Base-by-base conservation (phyloP, 805 yeast species). In the Candida insectalens region DNA sequence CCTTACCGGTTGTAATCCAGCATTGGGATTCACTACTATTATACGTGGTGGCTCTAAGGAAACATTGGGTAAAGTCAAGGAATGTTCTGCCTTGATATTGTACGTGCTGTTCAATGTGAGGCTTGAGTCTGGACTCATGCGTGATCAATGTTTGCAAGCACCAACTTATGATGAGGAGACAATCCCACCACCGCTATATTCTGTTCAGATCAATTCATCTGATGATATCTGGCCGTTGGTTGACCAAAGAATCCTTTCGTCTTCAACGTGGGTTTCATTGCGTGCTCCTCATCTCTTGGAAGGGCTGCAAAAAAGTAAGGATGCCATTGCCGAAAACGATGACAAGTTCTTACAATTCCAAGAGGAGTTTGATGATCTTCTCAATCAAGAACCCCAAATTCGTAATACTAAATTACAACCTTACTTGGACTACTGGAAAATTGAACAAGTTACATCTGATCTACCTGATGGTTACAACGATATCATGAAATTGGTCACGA, bases 191-290 rank as follows among this genome's bases (percentile, higher is more conserved):
- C 47, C 53, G 0, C 30, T 48, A n/a, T 40, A 36, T 32, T 39
- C 41, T 12, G 25, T 36, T 16, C 31, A 51, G 2, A 41, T 47
- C 12, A 46, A 38, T 32, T 42, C 50, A 6, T 61, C 56, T 30
- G 49, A 53, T 6, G 60, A 56, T 17, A 54, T 55, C 20, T 39
- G 43, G 31, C 28, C 36, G 4, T 35, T 46, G n/a, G 40, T 77
- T 33, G 51, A 63, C 13, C 60, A 60, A n/a, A 60, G 84, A 39
- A 59, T 75, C 4, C 57, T 89, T 19, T 83, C 95, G 3, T 70
- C 84, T 1, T 88, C 97, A 2, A 96, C 98, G 0, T 73, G 87
- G 34, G 88, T 88, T 0, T 63, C 69, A 14, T 82, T 83, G 47
- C 74, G 77, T 0, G 58, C 74, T 3, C 98, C 98, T 12, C 39